Evolutionary conservation across 2,329 filamentous ascomycete genomes (phyloP), one percentile per base, ranked within the genome.

Genomic region (Monosporascus sp.): DNA sequence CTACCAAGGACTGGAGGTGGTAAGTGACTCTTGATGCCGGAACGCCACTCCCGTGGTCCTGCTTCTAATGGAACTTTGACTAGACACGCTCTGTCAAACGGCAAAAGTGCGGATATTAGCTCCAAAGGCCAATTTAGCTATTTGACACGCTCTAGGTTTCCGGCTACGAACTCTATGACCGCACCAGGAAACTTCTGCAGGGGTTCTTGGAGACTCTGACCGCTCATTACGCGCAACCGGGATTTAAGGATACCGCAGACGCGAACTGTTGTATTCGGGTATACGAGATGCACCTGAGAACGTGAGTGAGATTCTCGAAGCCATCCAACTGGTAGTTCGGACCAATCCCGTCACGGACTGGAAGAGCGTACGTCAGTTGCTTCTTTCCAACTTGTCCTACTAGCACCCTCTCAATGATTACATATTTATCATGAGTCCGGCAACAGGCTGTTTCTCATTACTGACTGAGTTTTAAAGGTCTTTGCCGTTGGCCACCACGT

Each of bases 291-390:
- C 76, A 0, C 79, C 81, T 0, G 72, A 78, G 57, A 85, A 85
- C 60, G 66, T 78, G 3, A 82, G 82, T 7, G 63, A 62, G 2
- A 69, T 75, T 1, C 64, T 85, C 17, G 68, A 67, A 20, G 75
- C 81, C 0, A 66, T 74, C 0, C 81, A 85, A 58, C 81, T 81
- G 0, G 74, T 84, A 1, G 72, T 84, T 6, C 74, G 82, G 17
- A 85, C 82, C 1, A 84, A 86, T 57, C 82, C 83, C 0, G 81
- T 85, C 0, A 85, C 82, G 0, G 82, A 82, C 0, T 85, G 82
- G 82, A 84, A 83, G 68, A 77, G 72, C 52, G 69, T 46, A 27
- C 24, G 43, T 46, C 39, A 27, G 6, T 46, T 17, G n/a, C 22
- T 83, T 14, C 82, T 63, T 18, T 17, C 41, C 18, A 44, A 37